Base-by-base conservation (phyloP, 306 rosid species). In the Mucuna pruriens region DNA sequence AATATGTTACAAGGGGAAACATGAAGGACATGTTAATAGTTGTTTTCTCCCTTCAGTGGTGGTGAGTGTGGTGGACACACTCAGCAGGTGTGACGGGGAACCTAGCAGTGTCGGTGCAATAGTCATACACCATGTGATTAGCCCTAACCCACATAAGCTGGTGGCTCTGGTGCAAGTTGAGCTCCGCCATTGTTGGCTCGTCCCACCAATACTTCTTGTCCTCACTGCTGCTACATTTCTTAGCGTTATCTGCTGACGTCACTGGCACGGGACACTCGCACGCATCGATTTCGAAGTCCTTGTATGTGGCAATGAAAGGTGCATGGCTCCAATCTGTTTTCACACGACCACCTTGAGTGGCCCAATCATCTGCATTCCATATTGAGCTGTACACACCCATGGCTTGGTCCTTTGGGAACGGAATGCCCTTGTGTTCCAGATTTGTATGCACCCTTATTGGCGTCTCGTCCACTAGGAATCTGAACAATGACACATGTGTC, bases 331-430 rank as follows among this genome's bases (percentile, higher is more conserved):
- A 95, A 73, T 96, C 98, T 3, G 98, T 96, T 85, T 96, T 96
- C 40, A 96, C 90, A 4, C 94, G 81, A 10, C 99, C 99, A 1
- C 99, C 99, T n/a, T 96, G 98, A 0, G 99, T 96, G n/a, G 98
- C 99, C 99, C 98, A 96, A 58, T 96, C 98, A 13, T 96, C 99
- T 0, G 97, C 99, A 15, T 93, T 96, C 99, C 98, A 96, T 22
- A 96, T 90, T 0, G 99, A 96, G 68, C 99, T 93, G 83, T 91
- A 93, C 0, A 96, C 93, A 0, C 99, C 98, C 98, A 96, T 96
- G 1, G 98, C 81, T 64, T 96, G 99, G 83, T 96, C 98, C 26
- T 89, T 86, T 0, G 98, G 98, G 66, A 83, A 93, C 0, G 99
- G 90, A 9, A 96, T 61, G 0, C 99, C 99, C 13, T 85, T 93